A percentile compares a stretch with the other conserved stretches of the same genome.
Conservation (phyloP, 208 protist genomes). For the Crithidia sp. region DNA sequence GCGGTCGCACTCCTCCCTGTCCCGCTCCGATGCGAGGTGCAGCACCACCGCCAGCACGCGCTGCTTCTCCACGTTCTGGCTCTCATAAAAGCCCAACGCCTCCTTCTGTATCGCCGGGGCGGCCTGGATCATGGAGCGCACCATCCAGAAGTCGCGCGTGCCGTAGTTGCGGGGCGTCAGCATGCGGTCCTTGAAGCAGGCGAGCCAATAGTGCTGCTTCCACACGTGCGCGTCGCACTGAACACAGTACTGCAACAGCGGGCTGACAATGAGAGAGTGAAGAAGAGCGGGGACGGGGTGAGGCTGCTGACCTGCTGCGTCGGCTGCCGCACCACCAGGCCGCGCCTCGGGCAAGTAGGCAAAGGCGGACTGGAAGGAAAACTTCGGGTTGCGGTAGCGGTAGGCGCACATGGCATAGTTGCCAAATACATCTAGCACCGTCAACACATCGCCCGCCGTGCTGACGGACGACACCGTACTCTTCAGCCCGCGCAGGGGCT, state of each 20-base stretch:
- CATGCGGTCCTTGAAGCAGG: constrained; percentile 31
- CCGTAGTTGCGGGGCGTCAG: constrained; percentile 33
- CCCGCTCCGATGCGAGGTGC: constrained; percentile 19
- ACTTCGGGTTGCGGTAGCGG: constrained; percentile 29
- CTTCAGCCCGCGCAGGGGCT: constrained; percentile 18
- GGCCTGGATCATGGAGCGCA: constrained; percentile 53
- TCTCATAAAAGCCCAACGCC: constrained; percentile 35
- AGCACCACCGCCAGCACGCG: constrained; percentile 43
- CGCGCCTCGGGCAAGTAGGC: constrained; percentile 1
- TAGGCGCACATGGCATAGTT: constrained; percentile 58
- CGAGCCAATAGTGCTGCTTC: constrained; percentile 18
- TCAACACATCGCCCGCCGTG: constrained; percentile 6
- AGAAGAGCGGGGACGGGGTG: not conserved
- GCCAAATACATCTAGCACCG: constrained; percentile 7
- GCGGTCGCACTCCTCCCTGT: constrained; percentile 28
- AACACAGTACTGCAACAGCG: constrained; percentile 52
- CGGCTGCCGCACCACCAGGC: not conserved
- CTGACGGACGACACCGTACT: not conserved
- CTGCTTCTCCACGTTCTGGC: constrained; percentile 3
- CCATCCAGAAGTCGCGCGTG: constrained; percentile 49
- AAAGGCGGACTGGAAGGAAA: constrained; percentile 34
- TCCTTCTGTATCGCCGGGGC: constrained; percentile 26
- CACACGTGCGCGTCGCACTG: constrained; percentile 30
- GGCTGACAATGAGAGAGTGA: constrained; percentile 47
- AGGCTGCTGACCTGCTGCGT: not conserved